A percentile compares a stretch with the other conserved stretches of the same genome.
Evolutionary conservation across 176 grass and related monocot genomes (phyloP).

Genomic region (Lolium multiflorum): DNA sequence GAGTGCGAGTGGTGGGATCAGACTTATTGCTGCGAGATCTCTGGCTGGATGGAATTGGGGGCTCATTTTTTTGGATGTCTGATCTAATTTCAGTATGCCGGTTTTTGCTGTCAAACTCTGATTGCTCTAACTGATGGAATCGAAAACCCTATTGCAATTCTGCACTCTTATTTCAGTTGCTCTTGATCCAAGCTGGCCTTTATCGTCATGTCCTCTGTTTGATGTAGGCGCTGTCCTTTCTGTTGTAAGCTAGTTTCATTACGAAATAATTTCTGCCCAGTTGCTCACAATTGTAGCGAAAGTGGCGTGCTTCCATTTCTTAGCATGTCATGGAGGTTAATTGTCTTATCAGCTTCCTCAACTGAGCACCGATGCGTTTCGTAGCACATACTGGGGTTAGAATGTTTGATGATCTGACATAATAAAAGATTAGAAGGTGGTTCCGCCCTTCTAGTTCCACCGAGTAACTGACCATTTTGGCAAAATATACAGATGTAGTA

Average conservation of each 20-base stretch:
- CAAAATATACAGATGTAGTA: slow-evolving; percentile 7
- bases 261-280: not conserved
- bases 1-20: no score
- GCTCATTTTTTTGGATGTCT: no score
- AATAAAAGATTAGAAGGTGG: not conserved
- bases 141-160: not conserved
- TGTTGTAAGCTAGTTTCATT: not conserved
- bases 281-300: not conserved
- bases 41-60: no score
- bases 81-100: no score
- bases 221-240: not conserved
- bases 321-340: not conserved
- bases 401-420: slow-evolving; percentile 9
- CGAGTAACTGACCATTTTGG: not conserved
- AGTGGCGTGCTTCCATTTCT: not conserved
- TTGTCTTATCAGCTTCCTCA: not conserved
- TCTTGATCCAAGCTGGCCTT: not conserved
- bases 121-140: not conserved
- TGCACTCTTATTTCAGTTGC: not conserved
- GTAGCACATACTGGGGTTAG: not conserved
- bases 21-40: no score
- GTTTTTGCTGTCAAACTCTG: no score
- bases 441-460: not conserved
- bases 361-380: not conserved
- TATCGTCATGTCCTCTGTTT: not conserved